Conservation (phyloP, 208 protist genomes). For the Leishmania martiniquensis region DNA sequence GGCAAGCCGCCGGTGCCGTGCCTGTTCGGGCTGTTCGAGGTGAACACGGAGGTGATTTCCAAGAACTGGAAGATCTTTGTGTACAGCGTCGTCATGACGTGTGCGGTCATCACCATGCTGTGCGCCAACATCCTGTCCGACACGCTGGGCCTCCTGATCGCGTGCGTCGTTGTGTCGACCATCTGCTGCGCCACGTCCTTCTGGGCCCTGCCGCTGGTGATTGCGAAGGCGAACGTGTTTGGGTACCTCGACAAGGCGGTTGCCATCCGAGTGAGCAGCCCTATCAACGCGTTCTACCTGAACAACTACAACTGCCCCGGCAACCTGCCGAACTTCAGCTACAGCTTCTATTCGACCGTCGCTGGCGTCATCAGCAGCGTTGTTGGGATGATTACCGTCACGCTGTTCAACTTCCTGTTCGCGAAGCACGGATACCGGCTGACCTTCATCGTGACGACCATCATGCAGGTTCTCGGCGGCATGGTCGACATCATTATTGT, state of each 20-base stretch:
- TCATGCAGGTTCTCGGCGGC: conserved; percentile 37
- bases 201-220: conserved; percentile 58
- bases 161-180: conserved; percentile 37
- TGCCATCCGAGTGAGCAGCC: conserved; percentile 43
- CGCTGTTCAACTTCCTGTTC: conserved; percentile 62
- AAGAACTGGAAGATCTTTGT: conserved; percentile 52
- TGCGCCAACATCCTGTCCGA: conserved; percentile 43
- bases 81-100: conserved; percentile 60
- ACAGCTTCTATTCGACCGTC: conserved; percentile 69
- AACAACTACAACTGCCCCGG: conserved; percentile 38
- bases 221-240: conserved; percentile 69
- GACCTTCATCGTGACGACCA: conserved; percentile 42
- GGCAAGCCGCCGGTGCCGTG: conserved; percentile 19
- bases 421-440: conserved; percentile 52
- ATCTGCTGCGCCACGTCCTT: conserved; percentile 50
- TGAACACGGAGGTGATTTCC: conserved; percentile 55
- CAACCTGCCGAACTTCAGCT: conserved; percentile 61
- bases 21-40: conserved; percentile 50
- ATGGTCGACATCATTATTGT: conserved; percentile 69
- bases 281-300: conserved; percentile 53
- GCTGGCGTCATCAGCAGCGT: conserved; percentile 42
- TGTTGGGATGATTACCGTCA: conserved; percentile 46
- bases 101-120: conserved; percentile 43
- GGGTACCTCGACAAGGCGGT: conserved; percentile 45
- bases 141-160: conserved; percentile 38